These are phyloP conservation scores for Delitschia confertaspora DNA, from an alignment of 495 filamentous ascomycete genomes.

Conservation along the genomic window DNA sequence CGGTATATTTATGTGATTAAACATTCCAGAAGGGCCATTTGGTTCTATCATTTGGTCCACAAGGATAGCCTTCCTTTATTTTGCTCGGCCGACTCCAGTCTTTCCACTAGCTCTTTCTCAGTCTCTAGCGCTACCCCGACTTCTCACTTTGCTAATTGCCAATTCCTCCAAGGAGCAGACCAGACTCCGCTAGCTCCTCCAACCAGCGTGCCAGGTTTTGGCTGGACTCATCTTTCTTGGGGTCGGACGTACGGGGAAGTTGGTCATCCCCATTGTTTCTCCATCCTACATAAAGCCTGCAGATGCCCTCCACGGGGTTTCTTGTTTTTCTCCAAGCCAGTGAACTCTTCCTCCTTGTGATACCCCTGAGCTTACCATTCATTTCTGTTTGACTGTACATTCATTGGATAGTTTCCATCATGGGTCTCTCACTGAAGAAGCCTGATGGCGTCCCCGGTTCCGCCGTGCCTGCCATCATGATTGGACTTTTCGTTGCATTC, in stretches of 20 bases:
- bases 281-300: slow-evolving; percentile 5
- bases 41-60: neutral
- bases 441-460: slow-evolving; percentile 45
- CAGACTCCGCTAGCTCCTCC: neutral
- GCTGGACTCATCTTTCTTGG: neutral
- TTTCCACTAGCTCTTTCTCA: neutral
- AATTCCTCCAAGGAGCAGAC: too few species aligned
- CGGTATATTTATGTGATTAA: neutral
- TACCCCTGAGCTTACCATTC: neutral
- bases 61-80: slow-evolving; percentile 1
- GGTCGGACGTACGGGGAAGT: too few species aligned
- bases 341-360: neutral
- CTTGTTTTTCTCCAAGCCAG: neutral
- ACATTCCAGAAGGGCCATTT: neutral
- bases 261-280: too few species aligned
- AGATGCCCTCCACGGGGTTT: too few species aligned
- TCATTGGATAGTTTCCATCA: slow-evolving; percentile 15
- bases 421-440: slow-evolving; percentile 39
- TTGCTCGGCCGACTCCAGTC: slow-evolving; percentile 5
- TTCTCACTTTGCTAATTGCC: neutral
- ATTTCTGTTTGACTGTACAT: neutral
- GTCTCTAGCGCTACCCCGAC: slow-evolving; percentile 1
- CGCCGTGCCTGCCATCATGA: slow-evolving; percentile 61
- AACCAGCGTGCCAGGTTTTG: neutral
- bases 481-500: slow-evolving; percentile 80